Base-by-base conservation (phyloP, 1,284 basidiomycete species). In the Fistulinella staudtii region DNA sequence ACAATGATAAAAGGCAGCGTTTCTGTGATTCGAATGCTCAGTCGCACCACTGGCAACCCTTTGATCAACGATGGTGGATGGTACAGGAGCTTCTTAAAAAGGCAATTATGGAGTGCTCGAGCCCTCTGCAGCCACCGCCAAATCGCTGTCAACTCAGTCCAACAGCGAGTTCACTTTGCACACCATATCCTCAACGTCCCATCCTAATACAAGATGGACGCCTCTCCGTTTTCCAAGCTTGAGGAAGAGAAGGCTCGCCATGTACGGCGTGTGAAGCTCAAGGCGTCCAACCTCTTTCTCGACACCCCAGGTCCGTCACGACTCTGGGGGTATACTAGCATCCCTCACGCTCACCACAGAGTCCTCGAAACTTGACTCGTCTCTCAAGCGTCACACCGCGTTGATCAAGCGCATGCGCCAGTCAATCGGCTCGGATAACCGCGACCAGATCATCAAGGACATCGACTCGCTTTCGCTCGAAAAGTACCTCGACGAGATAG, bases 401-500 rank as follows among this genome's bases (percentile, higher is more conserved):
- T 77, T 95, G 51, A 89, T 96, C 53, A 97, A 94, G 66, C 82
- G 89, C 28, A 85, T 95, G 58, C 79, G 84, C 29, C 88, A 83
- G 60, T 89, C 87, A 25, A 73, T 93, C 56, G 84, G 86, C 39
- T 61, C 73, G 23, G 90, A 92, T 52, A 83, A 89, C 60, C 80
- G 80, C 41, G 89, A 93, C 53, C 83, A 88, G 56, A 80, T 96
- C 47, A 70, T 94, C 58, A 95, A 94, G 67, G 96, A 99, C 59
- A 82, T 96, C 51, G 84, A 90, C 49, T 76, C 83, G 0, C 76
- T 99, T 36, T 86, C 91, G 4, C 74, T 99, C 38, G 92, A 93
- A 68, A 99, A 97, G 67, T 98, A 99, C 63, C 76, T 95, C 41
- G 94, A 97, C 57, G 96, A 99, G 69, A 85, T 98, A 50, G 86